These are phyloP conservation scores for Colletotrichum sp. DNA, from an alignment of 2,329 filamentous ascomycete genomes.

Conservation along the genomic window DNA sequence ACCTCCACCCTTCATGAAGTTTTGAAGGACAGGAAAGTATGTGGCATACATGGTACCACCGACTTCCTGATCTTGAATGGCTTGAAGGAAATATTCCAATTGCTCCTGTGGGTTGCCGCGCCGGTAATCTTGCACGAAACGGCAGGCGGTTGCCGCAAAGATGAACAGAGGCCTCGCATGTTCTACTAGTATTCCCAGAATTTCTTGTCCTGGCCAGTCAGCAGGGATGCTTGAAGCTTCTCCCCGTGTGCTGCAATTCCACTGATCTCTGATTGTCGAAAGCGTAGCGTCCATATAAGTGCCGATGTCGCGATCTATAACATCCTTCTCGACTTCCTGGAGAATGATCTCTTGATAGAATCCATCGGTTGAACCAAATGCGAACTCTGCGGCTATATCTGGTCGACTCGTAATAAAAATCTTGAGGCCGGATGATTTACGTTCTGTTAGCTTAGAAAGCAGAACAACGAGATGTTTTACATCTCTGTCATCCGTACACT, in stretches of 20 bases:
- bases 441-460: not conserved
- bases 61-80: not conserved
- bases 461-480: not conserved
- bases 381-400: slow-evolving; percentile 34
- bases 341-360: not conserved
- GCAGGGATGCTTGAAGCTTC: not conserved
- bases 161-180: slow-evolving; percentile 24
- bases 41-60: not conserved
- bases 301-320: not conserved
- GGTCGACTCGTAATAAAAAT: slow-evolving; percentile 32
- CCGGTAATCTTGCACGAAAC: not conserved
- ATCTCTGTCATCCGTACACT: not conserved
- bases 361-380: slow-evolving; percentile 27
- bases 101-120: not conserved
- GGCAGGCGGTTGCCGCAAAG: slow-evolving; percentile 22
- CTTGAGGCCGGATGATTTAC: not conserved
- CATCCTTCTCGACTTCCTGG: not conserved
- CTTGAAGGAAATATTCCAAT: not conserved
- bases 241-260: not conserved
- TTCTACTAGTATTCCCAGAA: not conserved
- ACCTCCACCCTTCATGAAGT: not conserved
- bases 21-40: not conserved
- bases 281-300: not conserved
- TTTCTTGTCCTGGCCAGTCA: not conserved
- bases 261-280: not conserved